Percentiles rank a stretch among this genome's conserved stretches.
Conservation (phyloP, 2,329 filamentous ascomycete species). For the Pseudocercospora fijiensis region DNA sequence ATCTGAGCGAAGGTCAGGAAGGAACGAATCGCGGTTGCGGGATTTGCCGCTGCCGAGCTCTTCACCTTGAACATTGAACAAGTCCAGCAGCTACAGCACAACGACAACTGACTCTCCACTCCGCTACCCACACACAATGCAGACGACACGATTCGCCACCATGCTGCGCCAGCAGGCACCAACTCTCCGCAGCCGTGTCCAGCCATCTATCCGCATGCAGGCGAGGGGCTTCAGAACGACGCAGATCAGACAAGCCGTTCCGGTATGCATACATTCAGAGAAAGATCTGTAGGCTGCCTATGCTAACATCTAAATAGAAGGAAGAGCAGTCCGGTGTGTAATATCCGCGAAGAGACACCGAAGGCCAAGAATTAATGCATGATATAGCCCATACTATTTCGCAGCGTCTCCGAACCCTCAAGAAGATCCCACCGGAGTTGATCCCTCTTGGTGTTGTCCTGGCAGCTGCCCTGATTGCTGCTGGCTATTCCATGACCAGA, state of each 20-base stretch:
- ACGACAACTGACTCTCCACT: slow-evolving; percentile 30
- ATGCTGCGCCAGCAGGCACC: slow-evolving; percentile 37
- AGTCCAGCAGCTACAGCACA: background rate
- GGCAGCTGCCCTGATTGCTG: slow-evolving; percentile 70
- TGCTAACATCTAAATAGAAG: slow-evolving; percentile 50
- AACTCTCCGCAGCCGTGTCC: slow-evolving; percentile 41
- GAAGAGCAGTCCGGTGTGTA: slow-evolving; percentile 62
- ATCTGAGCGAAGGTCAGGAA: slow-evolving; percentile 17
- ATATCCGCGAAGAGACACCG: background rate
- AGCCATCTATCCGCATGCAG: slow-evolving; percentile 38
- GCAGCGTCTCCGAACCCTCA: slow-evolving; percentile 86
- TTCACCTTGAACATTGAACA: slow-evolving; percentile 1
- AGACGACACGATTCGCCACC: slow-evolving; percentile 43
- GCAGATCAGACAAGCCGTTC: slow-evolving; percentile 35
- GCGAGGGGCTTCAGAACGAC: slow-evolving; percentile 36
- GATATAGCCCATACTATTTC: slow-evolving; percentile 86
- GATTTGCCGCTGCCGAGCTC: slow-evolving; percentile 1
- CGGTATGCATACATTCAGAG: slow-evolving; percentile 31
- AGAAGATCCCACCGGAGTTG: slow-evolving; percentile 89
- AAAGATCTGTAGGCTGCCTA: background rate
- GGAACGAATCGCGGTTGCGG: slow-evolving; percentile 12
- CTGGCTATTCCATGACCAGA: slow-evolving; percentile 74
- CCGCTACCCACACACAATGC: slow-evolving; percentile 36
- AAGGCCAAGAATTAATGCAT: background rate
- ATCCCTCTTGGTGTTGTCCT: slow-evolving; percentile 90